These are phyloP conservation scores for Hymenoscyphus repandus DNA, from an alignment of 2,329 filamentous ascomycete genomes.

Conservation along the genomic window DNA sequence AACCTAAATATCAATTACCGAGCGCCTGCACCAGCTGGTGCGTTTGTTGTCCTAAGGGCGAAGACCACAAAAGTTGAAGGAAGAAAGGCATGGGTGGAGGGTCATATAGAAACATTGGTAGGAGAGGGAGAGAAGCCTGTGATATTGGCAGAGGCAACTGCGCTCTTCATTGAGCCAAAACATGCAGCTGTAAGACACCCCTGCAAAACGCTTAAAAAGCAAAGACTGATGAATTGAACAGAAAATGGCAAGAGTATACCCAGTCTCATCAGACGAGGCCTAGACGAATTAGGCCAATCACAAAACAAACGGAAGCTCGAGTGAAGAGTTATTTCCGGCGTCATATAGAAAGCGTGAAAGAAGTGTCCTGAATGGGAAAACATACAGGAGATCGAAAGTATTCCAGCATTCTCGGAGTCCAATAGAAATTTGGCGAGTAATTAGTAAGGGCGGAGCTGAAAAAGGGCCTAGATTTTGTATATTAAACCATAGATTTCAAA, in stretches of 20 bases:
- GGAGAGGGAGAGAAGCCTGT: conserved; percentile 55
- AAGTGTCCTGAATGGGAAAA: neutral
- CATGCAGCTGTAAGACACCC: conserved; percentile 52
- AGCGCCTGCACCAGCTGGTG: conserved; percentile 68
- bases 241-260: conserved; percentile 23
- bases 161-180: conserved; percentile 83
- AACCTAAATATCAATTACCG: conserved; percentile 80
- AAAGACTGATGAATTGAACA: conserved; percentile 2
- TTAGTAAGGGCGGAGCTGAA: neutral
- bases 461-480: conserved; percentile 8
- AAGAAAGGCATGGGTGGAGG: conserved; percentile 90
- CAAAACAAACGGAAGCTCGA: neutral
- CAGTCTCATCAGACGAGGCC: conserved; percentile 8
- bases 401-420: neutral
- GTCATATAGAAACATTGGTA: conserved; percentile 74
- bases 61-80: conserved; percentile 83
- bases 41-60: conserved; percentile 73
- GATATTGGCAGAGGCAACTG: conserved; percentile 76
- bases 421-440: neutral
- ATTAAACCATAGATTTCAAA: conserved; percentile 7
- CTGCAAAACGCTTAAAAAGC: conserved; percentile 6
- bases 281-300: neutral
- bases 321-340: neutral
- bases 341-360: neutral
- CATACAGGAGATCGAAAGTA: neutral